Conservation (phyloP, 1,284 basidiomycete genomes). For the Marasmius fiardii region DNA sequence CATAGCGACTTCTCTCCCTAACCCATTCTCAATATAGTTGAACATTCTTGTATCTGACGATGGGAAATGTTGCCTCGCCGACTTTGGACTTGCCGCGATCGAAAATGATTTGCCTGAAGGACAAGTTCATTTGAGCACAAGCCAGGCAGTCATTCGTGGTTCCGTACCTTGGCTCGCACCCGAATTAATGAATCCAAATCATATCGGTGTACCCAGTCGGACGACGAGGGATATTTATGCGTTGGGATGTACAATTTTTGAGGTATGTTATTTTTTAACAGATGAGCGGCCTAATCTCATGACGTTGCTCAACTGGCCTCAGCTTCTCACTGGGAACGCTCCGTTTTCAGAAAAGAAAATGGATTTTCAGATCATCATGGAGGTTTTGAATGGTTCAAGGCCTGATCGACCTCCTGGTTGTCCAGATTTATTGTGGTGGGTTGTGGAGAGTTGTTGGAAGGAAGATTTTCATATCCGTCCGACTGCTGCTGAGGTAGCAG, state of each 20-base stretch:
- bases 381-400: not conserved
- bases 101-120: slow-evolving; percentile 2
- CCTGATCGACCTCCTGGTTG: not conserved
- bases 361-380: not conserved
- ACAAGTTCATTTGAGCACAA: not conserved
- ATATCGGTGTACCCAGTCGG: not conserved
- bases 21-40: too few species aligned
- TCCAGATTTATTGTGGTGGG: not conserved
- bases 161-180: slow-evolving; percentile 11
- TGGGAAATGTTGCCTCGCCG: slow-evolving; percentile 6
- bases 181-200: slow-evolving; percentile 5
- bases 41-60: slow-evolving; percentile 11
- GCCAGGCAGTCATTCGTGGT: not conserved
- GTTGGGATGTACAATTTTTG: slow-evolving; percentile 10
- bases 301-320: not conserved
- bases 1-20: not conserved
- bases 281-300: too few species aligned
- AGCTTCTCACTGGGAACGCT: not conserved
- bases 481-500: not conserved
- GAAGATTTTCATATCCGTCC: not conserved
- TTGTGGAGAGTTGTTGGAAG: not conserved
- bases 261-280: too few species aligned
- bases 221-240: slow-evolving; percentile 11
- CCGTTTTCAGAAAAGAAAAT: not conserved
- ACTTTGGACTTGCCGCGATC: slow-evolving; percentile 9